A percentile compares a stretch with the other conserved stretches of the same genome.
Evolutionary conservation across 495 filamentous ascomycete genomes (phyloP).

Genomic region (Rostrohypoxylon terebratum): DNA sequence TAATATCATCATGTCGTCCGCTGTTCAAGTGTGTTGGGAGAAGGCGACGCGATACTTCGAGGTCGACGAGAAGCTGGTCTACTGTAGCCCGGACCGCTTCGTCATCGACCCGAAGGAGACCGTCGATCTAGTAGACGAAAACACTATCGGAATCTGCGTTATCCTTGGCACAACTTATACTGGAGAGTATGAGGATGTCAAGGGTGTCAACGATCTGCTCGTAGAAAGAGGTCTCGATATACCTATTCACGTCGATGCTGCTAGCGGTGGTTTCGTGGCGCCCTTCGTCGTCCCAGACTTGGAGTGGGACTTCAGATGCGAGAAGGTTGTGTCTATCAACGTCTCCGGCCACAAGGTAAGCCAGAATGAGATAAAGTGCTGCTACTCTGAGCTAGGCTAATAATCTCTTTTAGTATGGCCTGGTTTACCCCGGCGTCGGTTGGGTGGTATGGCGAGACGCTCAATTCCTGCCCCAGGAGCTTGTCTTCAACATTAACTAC

Average conservation of each 20-base stretch:
- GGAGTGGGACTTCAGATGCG: slow-evolving; percentile 88
- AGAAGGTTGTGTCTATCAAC: slow-evolving; percentile 91
- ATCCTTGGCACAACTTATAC: slow-evolving; percentile 94
- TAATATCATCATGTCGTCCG: slow-evolving; percentile 92
- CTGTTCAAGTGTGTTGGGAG: slow-evolving; percentile 96
- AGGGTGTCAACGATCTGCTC: slow-evolving; percentile 87
- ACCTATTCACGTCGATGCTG: slow-evolving; percentile 92
- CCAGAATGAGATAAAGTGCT: slow-evolving; percentile 12
- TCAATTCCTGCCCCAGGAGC: slow-evolving; percentile 85
- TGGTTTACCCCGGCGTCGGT: slow-evolving; percentile 90
- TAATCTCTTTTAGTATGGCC: slow-evolving; percentile 56
- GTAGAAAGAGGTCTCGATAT: slow-evolving; percentile 76
- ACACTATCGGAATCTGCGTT: slow-evolving; percentile 92
- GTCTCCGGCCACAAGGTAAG: slow-evolving; percentile 92
- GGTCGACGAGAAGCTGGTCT: slow-evolving; percentile 88
- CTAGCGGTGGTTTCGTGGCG: slow-evolving; percentile 88
- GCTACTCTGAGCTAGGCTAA: background rate
- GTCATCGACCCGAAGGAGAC: slow-evolving; percentile 89
- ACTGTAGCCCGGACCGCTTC: slow-evolving; percentile 81
- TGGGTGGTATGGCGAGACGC: slow-evolving; percentile 92
- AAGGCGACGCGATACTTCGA: slow-evolving; percentile 97
- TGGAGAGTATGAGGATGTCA: slow-evolving; percentile 94
- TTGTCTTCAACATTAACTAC: slow-evolving; percentile 98
- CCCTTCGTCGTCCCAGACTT: slow-evolving; percentile 86
- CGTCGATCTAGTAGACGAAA: slow-evolving; percentile 88